Base-by-base conservation (phyloP, 768 basidiomycete genomes). In the Suillus decipiens region DNA sequence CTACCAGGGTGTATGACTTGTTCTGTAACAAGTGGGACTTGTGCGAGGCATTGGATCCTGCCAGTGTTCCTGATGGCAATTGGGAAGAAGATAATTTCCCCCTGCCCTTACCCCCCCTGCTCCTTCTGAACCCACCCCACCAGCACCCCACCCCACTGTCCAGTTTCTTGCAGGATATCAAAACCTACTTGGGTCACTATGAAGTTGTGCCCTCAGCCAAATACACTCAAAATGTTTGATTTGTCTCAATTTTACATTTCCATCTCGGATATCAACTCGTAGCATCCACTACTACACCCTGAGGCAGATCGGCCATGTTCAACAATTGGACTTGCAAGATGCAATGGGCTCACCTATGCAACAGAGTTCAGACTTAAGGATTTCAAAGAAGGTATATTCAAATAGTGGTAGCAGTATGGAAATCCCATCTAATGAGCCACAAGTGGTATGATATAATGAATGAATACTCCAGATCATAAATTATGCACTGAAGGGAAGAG, bases 1-100 rank as follows among this genome's bases (percentile, higher is more conserved):
- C 24, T 24, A 60, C 59, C 8, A 19, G 48, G 22, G 15, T 42
- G 10, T 60, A 47, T 7, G 48, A 60, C 33, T 24, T 15, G 6
- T 60, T 60, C 34, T 17, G 12, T 22, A 60, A 60, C 1, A 15
- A 60, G 59, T 60, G 59, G 59, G 41, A 60, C 7, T 34, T 60
- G 17, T 60, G 59, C n/a, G 9, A 55, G 4, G 22, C 24, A 10
- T 34, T 60, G 24, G 45, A 60, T 36, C 59, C 24, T 17, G 8
- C 14, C 22, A 47, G 41, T 4, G 17, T 22, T 14, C 42, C 59
- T 7, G 48, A 60, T 48, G 59, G 45, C 5, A 17, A 60, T 22
- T 36, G 45, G 34, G 45, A 47, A 19, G 59, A 55, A 10, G 59
- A 33, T 34, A 7, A 60, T 17, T 42, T 47, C 14, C 41, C 24